Evolutionary conservation across 352 stramenopile genomes (phyloP), one percentile per base, ranked within the genome.

Genomic region (Phytophthora fragariae): DNA sequence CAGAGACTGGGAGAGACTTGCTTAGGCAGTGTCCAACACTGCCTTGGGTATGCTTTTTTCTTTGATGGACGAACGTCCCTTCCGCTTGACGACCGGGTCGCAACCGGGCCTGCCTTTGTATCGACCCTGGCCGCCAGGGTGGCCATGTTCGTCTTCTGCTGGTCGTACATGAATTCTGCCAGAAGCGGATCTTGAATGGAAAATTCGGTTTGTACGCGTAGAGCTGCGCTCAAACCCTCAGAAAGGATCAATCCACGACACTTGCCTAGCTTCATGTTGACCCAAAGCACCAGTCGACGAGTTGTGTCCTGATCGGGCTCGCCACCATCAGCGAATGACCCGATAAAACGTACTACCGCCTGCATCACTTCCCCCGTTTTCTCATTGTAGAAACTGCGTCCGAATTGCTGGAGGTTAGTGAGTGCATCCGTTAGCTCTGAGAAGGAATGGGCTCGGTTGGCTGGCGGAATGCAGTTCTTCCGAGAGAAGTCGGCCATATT

Each of bases 401-500:
- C 59, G 35, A 73, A 68, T 5, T 64, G 63, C 5, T 29, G 55
- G 0, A 64, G 29, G 21, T 64, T 64, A 5, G 11, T 1, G 11
- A 64, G 46, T 0, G 55, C n/a, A 1, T 59, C 55, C 2, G 31
- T 10, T 1, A 64, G 21, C 9, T 31, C 63, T 5, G 53, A 29
- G 14, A 54, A 60, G 2, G 15, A 37, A 31, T 8, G 62, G 1
- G 17, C n/a, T 2, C 24, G 24, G 24, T 3, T 52, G 12, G 21
- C n/a, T 4, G 55, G 29, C 33, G 17, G 41, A 1, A 64, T 6
- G 1, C 12, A 11, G 7, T 63, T 70, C 29, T 64, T 59, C 10
- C 55, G 14, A 2, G 63, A 64, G 14, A 70, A 70, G 47, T 70
- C 55, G 6, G 27, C 59, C 63, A 70, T 70, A 14, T 70, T 70